Percentiles rank a stretch among this genome's conserved stretches.
Conservation (phyloP, 306 rosid species). For the Dicorynia guianensis region DNA sequence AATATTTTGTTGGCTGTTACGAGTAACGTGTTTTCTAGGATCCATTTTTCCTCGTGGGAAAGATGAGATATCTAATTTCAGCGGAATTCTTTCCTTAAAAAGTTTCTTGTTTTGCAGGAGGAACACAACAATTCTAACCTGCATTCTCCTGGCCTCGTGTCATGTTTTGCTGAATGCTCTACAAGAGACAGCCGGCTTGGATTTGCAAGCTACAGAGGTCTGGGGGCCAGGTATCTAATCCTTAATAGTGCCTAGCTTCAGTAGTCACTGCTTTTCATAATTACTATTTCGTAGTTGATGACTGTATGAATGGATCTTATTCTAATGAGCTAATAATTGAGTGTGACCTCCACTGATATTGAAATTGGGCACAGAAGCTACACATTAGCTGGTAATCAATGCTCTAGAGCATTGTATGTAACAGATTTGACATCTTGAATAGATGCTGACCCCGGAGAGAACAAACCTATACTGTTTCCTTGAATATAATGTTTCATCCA, state of each 20-base stretch:
- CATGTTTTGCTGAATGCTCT: constrained; percentile 1
- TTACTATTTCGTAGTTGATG: background rate
- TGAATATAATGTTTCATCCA: constrained; percentile 22
- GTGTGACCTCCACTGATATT: background rate
- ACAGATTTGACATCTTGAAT: constrained; percentile 5
- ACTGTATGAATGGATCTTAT: background rate
- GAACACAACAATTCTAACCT: background rate
- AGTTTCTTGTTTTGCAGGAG: background rate
- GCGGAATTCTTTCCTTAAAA: too few species aligned
- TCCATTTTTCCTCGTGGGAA: background rate
- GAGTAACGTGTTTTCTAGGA: background rate
- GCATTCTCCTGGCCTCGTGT: background rate
- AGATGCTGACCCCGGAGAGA: background rate
- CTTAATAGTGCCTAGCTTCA: constrained; percentile 2
- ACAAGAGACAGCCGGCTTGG: constrained; percentile 2
- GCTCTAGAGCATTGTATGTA: constrained; percentile 4
- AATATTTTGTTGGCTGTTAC: background rate
- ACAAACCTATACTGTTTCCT: background rate
- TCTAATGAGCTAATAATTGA: background rate
- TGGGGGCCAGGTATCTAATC: constrained; percentile 15
- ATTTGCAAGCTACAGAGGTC: constrained; percentile 18
- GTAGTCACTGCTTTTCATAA: background rate
- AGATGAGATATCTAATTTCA: background rate
- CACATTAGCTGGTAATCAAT: constrained; percentile 8
- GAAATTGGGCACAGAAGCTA: background rate